These are phyloP conservation scores for Capsicum baccatum DNA, from an alignment of 257 asterid species.

Conservation along the genomic window DNA sequence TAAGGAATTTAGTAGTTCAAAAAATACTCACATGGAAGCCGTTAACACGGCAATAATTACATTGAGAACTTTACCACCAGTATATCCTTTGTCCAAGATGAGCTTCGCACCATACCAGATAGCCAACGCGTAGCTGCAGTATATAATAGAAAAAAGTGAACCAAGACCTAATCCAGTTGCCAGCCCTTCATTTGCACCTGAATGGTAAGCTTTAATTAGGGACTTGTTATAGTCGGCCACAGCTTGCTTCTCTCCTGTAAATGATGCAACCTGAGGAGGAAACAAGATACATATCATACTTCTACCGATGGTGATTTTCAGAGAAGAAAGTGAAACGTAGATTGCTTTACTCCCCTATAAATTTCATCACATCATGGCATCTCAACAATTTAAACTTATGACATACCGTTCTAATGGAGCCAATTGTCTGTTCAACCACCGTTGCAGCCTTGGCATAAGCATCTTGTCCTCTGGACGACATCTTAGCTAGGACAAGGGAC, in stretches of 20 bases:
- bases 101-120: slow-evolving; percentile 78
- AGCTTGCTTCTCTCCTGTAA: slow-evolving; percentile 81
- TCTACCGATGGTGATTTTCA: not conserved
- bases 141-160: slow-evolving; percentile 61
- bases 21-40: slow-evolving; percentile 71
- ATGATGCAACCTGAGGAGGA: slow-evolving; percentile 70
- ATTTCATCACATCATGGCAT: not conserved
- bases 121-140: slow-evolving; percentile 79
- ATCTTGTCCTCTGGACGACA: slow-evolving; percentile 78
- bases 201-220: slow-evolving; percentile 63
- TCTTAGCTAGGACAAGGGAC: slow-evolving; percentile 60
- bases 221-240: slow-evolving; percentile 55
- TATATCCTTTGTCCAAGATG: slow-evolving; percentile 58
- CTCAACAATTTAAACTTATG: slow-evolving; percentile 2
- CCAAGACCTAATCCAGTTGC: slow-evolving; percentile 82
- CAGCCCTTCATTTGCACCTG: slow-evolving; percentile 71
- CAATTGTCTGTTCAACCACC: slow-evolving; percentile 82
- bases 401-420: slow-evolving; percentile 78
- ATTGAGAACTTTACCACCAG: slow-evolving; percentile 68
- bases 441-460: slow-evolving; percentile 81
- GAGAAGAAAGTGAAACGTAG: not conserved
- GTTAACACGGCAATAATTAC: slow-evolving; percentile 68
- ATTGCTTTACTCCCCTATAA: slow-evolving; percentile 19
- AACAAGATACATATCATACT: slow-evolving; percentile 19
- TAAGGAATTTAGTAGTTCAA: not conserved